These are phyloP conservation scores for Chenopodium formosanum DNA, from an alignment of 148 eudicot genomes.

Conservation along the genomic window DNA sequence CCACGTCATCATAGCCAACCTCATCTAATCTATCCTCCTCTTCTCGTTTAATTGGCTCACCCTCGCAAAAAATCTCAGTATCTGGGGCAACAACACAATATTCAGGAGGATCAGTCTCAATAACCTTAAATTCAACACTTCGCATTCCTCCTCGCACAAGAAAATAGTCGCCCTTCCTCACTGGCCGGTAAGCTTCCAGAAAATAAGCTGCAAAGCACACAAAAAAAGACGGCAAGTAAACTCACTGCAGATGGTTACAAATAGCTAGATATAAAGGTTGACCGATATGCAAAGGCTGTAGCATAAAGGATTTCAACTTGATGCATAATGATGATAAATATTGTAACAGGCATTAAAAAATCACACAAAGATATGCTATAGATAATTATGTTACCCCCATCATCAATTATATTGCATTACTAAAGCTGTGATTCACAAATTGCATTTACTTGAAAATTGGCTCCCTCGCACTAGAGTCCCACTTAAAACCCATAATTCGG, in stretches of 20 bases:
- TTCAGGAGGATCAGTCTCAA: slow-evolving; percentile 83
- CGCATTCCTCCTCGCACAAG: slow-evolving; percentile 95
- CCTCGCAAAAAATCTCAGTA: slow-evolving; percentile 87
- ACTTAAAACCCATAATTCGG: too few relatives aligned
- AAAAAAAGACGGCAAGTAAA: not conserved
- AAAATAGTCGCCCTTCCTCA: slow-evolving; percentile 73
- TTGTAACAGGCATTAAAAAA: not conserved
- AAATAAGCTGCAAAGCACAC: slow-evolving; percentile 58
- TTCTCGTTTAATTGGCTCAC: slow-evolving; percentile 79
- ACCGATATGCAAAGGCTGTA: not conserved
- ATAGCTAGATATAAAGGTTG: not conserved
- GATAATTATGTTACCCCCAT: not conserved
- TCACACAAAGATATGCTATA: not conserved
- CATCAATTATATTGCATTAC: not conserved
- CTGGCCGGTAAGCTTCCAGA: slow-evolving; percentile 79
- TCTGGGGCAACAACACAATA: slow-evolving; percentile 93
- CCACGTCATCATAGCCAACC: slow-evolving; percentile 91
- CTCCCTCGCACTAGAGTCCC: not conserved
- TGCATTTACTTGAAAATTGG: not conserved
- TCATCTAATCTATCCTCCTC: slow-evolving; percentile 83
- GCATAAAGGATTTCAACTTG: not conserved
- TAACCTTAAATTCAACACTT: slow-evolving; percentile 80
- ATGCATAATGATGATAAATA: not conserved
- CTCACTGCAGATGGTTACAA: not conserved
- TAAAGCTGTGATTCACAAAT: not conserved